Evolutionary conservation across 2,329 filamentous ascomycete genomes (phyloP), one percentile per base, ranked within the genome.

Genomic region (Fusarium longipes): DNA sequence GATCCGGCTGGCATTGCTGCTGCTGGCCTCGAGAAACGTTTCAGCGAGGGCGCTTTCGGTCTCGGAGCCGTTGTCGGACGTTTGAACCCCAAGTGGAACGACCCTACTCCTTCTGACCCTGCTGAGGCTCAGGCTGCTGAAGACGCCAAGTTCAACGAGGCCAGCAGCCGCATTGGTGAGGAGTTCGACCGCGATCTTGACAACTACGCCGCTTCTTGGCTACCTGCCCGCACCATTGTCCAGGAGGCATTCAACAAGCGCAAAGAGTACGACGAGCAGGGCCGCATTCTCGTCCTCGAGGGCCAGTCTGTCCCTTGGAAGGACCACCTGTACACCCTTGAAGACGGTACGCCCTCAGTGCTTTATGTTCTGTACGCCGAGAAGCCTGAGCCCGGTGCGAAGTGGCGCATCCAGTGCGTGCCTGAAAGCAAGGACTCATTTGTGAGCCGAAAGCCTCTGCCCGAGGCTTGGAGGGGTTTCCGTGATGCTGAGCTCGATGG

Each of bases 401-500:
- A 96, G 81, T 98, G 96, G 96, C 89, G 96, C 58, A 91, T 99
- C 63, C 93, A 97, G 80, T 90, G 91, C 65, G 96, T 98, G n/a
- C 92, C 93, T 45, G 89, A 92, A 59, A 87, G 88, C 77, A 90
- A 91, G 77, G 91, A 92, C 75, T 96, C 93, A 61, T 99, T 99
- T 76, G 86, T 93, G 79, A 97, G 94, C 82, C 88, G 96, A 72
- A 97, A 96, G 82, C 90, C 94, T 40, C 83, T 99, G 70, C 95
- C 95, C 6, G 93, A 96, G 80, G 86, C 89, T 18, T 99, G 96
- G 96, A 89, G 95, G 74, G 96, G 96, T 9, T 89, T 97, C 68
- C 86, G 96, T 38, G 96, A 98, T 76, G 89, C 91, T 71, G 89
- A 94, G 78, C 83, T 99, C 52, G 93, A 95, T 78, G 85, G 86